A percentile compares a stretch with the other conserved stretches of the same genome.
phyloP scores from a whole-genome alignment of 331 rosid genomes.

The Rhamnella rubrinervis region DNA sequence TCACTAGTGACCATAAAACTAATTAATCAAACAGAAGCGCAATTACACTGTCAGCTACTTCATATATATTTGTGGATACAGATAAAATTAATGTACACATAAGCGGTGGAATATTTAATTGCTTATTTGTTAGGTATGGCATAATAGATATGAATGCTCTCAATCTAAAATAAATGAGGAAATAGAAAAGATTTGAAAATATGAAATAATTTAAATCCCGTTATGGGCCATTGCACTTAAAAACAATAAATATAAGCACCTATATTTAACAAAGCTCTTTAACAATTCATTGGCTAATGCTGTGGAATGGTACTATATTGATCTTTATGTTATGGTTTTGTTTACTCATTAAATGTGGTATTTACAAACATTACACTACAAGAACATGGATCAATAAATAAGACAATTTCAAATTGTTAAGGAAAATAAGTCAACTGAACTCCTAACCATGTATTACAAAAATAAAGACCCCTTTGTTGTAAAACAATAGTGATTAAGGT shows the following conservation, averaged over 20 bases:
- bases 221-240: too few relatives aligned
- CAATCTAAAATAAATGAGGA: too few relatives aligned
- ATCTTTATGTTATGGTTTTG: neutral
- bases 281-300: neutral
- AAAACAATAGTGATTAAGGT: neutral
- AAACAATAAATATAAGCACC: too few relatives aligned
- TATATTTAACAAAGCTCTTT: too few relatives aligned
- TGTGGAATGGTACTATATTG: neutral
- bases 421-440: neutral
- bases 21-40: neutral
- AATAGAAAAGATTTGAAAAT: too few relatives aligned
- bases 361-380: neutral
- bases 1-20: neutral
- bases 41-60: slow-evolving; percentile 7
- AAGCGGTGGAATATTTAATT: neutral
- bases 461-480: neutral
- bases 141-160: neutral
- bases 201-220: too few relatives aligned
- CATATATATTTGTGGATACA: neutral
- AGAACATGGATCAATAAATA: neutral
- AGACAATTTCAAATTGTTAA: neutral
- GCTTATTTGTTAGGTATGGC: neutral
- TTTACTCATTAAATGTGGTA: too few relatives aligned
- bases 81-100: neutral
- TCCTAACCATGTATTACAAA: neutral